Evolutionary conservation across 345 rosid species (phyloP).

Genomic region (Litchi chinensis): DNA sequence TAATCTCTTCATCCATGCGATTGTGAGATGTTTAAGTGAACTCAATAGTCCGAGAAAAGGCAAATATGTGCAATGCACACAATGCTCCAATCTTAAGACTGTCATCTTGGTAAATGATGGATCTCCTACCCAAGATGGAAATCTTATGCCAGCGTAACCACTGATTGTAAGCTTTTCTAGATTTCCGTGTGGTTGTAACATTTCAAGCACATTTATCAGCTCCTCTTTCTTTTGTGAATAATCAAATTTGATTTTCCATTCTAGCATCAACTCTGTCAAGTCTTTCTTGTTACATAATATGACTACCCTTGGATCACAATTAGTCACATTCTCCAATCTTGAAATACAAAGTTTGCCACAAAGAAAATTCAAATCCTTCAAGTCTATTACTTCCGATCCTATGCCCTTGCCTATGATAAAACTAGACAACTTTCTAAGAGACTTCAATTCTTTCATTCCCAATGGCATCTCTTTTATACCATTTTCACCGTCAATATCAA

Average conservation of each 20-base stretch:
- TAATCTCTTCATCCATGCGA: not conserved
- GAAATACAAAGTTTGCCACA: not conserved
- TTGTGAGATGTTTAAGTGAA: not conserved
- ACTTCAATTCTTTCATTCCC: not conserved
- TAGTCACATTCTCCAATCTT: not conserved
- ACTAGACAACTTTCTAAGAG: not conserved
- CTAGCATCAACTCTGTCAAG: not conserved
- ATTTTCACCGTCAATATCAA: not conserved
- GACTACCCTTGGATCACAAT: not conserved
- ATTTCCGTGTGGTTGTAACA: not conserved
- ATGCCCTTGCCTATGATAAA: conserved; percentile 3
- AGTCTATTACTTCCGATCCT: not conserved
- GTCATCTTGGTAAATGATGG: not conserved
- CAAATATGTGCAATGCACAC: not conserved
- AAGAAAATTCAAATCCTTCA: not conserved
- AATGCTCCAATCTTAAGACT: not conserved
- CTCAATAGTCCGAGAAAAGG: not conserved
- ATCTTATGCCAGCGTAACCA: not conserved
- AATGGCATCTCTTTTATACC: not conserved
- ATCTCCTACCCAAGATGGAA: not conserved
- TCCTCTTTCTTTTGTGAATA: not conserved
- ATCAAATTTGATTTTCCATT: not conserved
- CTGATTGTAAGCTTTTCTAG: not conserved
- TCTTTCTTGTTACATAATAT: not conserved
- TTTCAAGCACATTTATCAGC: not conserved